Evolutionary conservation across 75 land plant species (phyloP), one percentile per base, ranked within the genome.

Genomic region (Pseudotsuga menziesii): DNA sequence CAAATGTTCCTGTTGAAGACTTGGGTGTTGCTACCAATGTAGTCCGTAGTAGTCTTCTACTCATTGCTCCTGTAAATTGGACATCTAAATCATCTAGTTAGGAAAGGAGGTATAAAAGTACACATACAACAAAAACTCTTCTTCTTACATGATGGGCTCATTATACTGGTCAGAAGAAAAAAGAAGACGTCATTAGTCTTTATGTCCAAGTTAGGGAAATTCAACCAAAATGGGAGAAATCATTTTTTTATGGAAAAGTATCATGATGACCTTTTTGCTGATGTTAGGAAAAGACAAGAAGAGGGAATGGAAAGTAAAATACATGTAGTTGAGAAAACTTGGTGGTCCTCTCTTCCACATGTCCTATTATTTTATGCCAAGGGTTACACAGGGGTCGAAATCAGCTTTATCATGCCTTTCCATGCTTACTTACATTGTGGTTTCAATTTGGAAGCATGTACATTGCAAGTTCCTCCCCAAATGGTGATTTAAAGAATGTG

Each of bases 341-440:
- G 99, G 99, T 97, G 98, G 98, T 80, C 80, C 69, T 81, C 89
- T 58, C 88, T 97, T 61, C 92, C 95, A 61, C 98, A 97, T 80
- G 92, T 90, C 5, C 71, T 97, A 15, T 71, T 97, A 4, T 94
- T 80, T 78, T 97, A 97, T 87, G 99, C 99, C 22, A 97, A 91
- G 61, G 98, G 97, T 39, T 97, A 74, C 98, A 94, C 72, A 91
- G 88, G 82, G 97, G 99, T 64, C 94, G 94, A 78, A 97, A 85
- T 55, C 84, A 87, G 75, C 89, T 97, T 20, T 97, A 91, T 79
- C 96, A 94, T 80, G 99, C 98, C 55, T 83, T 97, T 59, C 98
- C 99, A 71, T 84, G 98, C 61, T 84, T 97, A 82, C 86, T 97
- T 67, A 97, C 99, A 27, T 87, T 97, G 60, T 97, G 99, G 99